Evolutionary conservation across 768 basidiomycete genomes (phyloP).

Genomic region (Termitomyces titanicus): DNA sequence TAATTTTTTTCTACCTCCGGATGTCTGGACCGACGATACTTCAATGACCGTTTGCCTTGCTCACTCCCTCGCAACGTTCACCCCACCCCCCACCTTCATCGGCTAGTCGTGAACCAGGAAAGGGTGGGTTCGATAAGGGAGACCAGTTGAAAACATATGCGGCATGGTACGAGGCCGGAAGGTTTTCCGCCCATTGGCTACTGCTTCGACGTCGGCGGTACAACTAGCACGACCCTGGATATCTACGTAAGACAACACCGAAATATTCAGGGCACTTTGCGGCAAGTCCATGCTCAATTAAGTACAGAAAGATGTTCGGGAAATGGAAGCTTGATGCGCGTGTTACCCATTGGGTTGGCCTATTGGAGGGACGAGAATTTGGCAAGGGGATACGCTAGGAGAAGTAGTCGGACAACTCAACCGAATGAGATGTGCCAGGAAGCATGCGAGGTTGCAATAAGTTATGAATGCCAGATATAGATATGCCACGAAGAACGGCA

Average conservation of each 20-base stretch:
- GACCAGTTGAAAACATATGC: slow-evolving; percentile 15
- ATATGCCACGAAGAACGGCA: no score
- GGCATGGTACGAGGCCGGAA: slow-evolving; percentile 11
- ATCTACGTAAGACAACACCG: slow-evolving; percentile 20
- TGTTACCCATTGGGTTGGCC: slow-evolving; percentile 38
- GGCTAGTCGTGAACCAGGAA: not conserved
- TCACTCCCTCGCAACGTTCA: slow-evolving; percentile 32
- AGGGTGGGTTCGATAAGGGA: no score
- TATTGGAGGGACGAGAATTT: slow-evolving; percentile 34
- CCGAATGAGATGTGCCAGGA: slow-evolving; percentile 37
- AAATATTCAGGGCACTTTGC: slow-evolving; percentile 21
- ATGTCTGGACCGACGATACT: slow-evolving; percentile 48
- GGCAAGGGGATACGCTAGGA: slow-evolving; percentile 29
- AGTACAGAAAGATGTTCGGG: slow-evolving; percentile 24
- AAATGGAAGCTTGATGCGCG: slow-evolving; percentile 45
- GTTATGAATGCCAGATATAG: no score
- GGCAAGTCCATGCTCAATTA: slow-evolving; percentile 25
- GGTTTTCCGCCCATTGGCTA: slow-evolving; percentile 15
- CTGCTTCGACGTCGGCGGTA: slow-evolving; percentile 33
- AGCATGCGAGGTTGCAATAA: slow-evolving; percentile 38
- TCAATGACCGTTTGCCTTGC: slow-evolving; percentile 45
- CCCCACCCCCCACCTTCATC: slow-evolving; percentile 3
- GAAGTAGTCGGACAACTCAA: slow-evolving; percentile 41
- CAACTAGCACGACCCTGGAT: slow-evolving; percentile 28
- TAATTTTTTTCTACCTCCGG: slow-evolving; percentile 31